These are phyloP conservation scores for Rhizopus sp. DNA, from an alignment of 371 early-diverging fungal genomes.

Conservation along the genomic window DNA sequence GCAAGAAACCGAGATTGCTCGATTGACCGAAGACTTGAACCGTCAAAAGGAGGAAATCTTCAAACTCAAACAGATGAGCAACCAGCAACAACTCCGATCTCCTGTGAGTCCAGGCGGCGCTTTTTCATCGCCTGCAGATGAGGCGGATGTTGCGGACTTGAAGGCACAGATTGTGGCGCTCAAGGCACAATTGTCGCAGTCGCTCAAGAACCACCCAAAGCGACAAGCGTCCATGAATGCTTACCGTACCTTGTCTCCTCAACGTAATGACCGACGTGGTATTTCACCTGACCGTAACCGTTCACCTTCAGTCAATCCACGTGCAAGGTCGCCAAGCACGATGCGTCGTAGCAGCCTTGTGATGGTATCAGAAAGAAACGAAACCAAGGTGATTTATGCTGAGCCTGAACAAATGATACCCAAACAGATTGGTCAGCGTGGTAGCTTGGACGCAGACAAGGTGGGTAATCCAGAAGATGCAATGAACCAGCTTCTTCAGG, in stretches of 20 bases:
- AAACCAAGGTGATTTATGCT: slow-evolving; percentile 33
- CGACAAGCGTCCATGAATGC: slow-evolving; percentile 44
- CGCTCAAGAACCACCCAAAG: slow-evolving; percentile 38
- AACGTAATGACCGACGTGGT: slow-evolving; percentile 37
- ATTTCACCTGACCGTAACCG: slow-evolving; percentile 33
- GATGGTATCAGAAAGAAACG: slow-evolving; percentile 16
- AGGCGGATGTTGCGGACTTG: slow-evolving; percentile 45
- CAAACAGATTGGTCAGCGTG: slow-evolving; percentile 42
- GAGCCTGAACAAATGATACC: slow-evolving; percentile 48
- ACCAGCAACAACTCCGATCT: slow-evolving; percentile 15
- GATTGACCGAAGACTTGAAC: slow-evolving; percentile 58
- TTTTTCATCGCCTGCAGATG: slow-evolving; percentile 20
- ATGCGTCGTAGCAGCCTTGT: slow-evolving; percentile 35
- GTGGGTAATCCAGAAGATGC: slow-evolving; percentile 55
- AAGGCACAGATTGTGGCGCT: slow-evolving; percentile 55
- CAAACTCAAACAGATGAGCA: slow-evolving; percentile 51
- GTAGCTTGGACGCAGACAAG: slow-evolving; percentile 35
- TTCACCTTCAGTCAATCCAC: slow-evolving; percentile 33
- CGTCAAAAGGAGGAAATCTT: slow-evolving; percentile 74
- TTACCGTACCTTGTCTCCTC: slow-evolving; percentile 42
- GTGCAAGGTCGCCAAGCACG: slow-evolving; percentile 43
- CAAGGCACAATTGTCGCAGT: slow-evolving; percentile 54
- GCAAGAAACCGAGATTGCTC: slow-evolving; percentile 69
- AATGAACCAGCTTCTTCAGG: slow-evolving; percentile 22
- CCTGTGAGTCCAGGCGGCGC: slow-evolving; percentile 23